Evolutionary conservation across 768 basidiomycete species (phyloP), one percentile per base, ranked within the genome.

Genomic region (Kwoniella heveanensis): DNA sequence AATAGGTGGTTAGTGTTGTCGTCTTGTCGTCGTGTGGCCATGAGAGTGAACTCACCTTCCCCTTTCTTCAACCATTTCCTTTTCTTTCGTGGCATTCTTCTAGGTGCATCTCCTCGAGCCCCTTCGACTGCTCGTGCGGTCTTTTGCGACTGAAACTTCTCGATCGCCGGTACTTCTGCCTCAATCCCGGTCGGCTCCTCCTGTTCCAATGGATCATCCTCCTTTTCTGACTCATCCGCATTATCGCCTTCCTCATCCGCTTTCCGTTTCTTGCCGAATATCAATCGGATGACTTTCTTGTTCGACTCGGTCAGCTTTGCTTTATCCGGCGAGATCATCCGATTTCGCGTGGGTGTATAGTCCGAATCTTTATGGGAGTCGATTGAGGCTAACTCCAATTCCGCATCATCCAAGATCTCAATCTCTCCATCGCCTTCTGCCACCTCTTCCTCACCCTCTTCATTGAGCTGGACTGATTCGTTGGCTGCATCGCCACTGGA

Each of bases 1-100:
- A 19, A 44, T 49, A 47, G 24, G 9, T 59, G 32, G 25, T 32
- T 13, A 32, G 32, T 32, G 32, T 13, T 32, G 5, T 5, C 32
- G 32, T 32, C 7, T 6, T 32, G 13, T 13, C 32, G 32, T 6
- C 7, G 13, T 32, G 5, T 5, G 32, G 13, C 32, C 32, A n/a
- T n/a, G 27, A 49, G 36, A 24, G 27, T 50, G 30, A 21, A 62
- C 68, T 60, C 64, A 72, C 71, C 65, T 64, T 70, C 66, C 21
- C 72, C 68, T 51, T 65, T 67, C 57, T 69, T 69, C 55, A 68
- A 30, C 67, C 69, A 70, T 47, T 65, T 68, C 24, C 66, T 61
- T 48, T 68, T 73, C 65, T 73, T 73, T 48, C 71, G 49, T 17
- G 66, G 68, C 32, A 64, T 46, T 44, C 66, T 55, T 54, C 44